Base-by-base conservation (phyloP, 805 yeast species). In the Wickerhamiella kazuoi region DNA sequence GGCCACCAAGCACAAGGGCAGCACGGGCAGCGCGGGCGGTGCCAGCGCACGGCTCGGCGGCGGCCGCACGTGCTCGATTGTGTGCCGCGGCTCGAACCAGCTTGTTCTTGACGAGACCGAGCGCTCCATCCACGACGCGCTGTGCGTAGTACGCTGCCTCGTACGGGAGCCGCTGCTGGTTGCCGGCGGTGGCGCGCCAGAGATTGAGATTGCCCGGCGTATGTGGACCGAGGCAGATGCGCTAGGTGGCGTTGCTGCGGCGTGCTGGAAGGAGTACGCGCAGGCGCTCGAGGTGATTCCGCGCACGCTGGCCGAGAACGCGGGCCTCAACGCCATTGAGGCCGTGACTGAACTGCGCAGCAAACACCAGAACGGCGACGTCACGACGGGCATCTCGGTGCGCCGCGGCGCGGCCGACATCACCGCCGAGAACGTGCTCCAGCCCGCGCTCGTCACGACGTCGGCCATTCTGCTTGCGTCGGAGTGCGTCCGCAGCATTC, bases 181-280 rank as follows among this genome's bases (percentile, higher is more conserved):
- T 62, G 95, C 97, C 13, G 99, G 99, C 51, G 99, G 98, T 46
- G 98, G 97, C 52, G 97, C 98, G 4, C 94, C 97, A 35, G 96
- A 84, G 62, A 74, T 84, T 47, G 95, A 86, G 64, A 76, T 82
- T 6, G 74, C 94, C 9, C 72, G 87, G 46, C 71, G 71, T 13
- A 62, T 84, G 48, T 64, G 71, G 49, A 74, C 72, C 49, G 93
- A 83, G 57, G 69, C 93, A 23, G 43, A 46, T 13, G 26, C 21
- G 13, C 65, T 79, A 48, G 71, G 80, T 16, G 96, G 96, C 37
- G 80, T 82, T 9, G 93, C 84, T 59, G 86, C 87, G 41, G 73
- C 82, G 46, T 86, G 93, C 50, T 86, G 81, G 74, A 77, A 75
- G 54, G 95, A 86, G 61, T 84, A 79, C 62, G 93, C 95, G 17